A percentile compares a stretch with the other conserved stretches of the same genome.
Evolutionary conservation across 2,329 filamentous ascomycete genomes (phyloP).

Genomic region (Cladosporium halotolerans): DNA sequence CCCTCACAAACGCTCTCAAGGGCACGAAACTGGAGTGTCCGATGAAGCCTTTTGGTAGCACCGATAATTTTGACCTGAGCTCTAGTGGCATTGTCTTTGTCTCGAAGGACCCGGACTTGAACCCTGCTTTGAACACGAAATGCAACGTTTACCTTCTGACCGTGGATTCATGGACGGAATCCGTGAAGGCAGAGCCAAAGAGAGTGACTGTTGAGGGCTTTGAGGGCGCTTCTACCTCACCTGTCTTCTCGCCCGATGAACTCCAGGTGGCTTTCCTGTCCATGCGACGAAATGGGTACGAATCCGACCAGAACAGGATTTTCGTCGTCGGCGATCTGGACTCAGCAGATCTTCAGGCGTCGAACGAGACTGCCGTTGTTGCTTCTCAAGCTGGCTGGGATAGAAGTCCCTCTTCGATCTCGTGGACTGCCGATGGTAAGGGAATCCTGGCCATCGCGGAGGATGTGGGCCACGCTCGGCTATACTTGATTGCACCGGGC

Average conservation of each 20-base stretch:
- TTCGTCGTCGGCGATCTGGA: conserved; percentile 57
- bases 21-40: conserved; percentile 57
- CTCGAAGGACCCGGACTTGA: conserved; percentile 65
- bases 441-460: conserved; percentile 70
- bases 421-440: conserved; percentile 49
- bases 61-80: conserved; percentile 73
- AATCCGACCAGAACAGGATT: conserved; percentile 69
- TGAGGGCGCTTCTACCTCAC: conserved; percentile 59
- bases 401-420: conserved; percentile 44
- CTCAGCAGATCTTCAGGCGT: background rate
- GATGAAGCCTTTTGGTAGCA: conserved; percentile 70
- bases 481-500: conserved; percentile 44
- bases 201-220: conserved; percentile 53
- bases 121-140: conserved; percentile 70
- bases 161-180: conserved; percentile 54
- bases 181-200: conserved; percentile 45
- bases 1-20: conserved; percentile 59
- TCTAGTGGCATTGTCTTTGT: conserved; percentile 63
- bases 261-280: conserved; percentile 67
- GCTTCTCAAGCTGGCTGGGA: conserved; percentile 39
- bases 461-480: conserved; percentile 54
- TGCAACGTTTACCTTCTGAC: conserved; percentile 72
- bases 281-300: conserved; percentile 72
- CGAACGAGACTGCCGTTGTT: background rate
- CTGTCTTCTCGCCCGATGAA: conserved; percentile 69